A percentile compares a stretch with the other conserved stretches of the same genome.
phyloP scores from a whole-genome alignment of 2,329 filamentous ascomycete genomes.

The Xylariaceae sp. region DNA sequence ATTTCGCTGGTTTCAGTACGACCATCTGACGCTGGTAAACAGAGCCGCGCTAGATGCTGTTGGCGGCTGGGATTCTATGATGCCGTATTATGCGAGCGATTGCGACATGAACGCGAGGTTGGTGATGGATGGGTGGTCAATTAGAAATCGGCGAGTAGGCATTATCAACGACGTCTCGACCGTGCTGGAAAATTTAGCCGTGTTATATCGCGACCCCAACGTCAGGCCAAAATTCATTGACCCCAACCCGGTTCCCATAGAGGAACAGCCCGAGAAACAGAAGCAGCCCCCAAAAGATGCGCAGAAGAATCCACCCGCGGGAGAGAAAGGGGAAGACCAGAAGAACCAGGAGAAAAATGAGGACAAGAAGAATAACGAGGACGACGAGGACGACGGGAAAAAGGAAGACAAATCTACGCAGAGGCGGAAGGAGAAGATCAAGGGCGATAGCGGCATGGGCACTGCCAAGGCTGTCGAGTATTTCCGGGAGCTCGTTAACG shows the following conservation, averaged over 20 bases:
- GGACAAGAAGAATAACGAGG: background rate
- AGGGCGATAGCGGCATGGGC: constrained; percentile 11
- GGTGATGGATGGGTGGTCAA: constrained; percentile 42
- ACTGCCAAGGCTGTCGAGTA: constrained; percentile 32
- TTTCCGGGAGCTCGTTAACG: constrained; percentile 33
- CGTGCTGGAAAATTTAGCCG: constrained; percentile 42
- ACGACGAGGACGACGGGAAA: constrained; percentile 11
- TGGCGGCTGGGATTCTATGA: constrained; percentile 53
- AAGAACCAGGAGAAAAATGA: too few relatives aligned
- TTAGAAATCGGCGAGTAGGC: constrained; percentile 38
- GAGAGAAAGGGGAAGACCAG: constrained; percentile 15
- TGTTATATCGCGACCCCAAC: constrained; percentile 41
- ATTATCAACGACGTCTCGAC: constrained; percentile 45
- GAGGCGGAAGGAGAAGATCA: constrained; percentile 11
- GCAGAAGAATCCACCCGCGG: constrained; percentile 22
- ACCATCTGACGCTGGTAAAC: constrained; percentile 53
- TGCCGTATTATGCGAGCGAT: constrained; percentile 54
- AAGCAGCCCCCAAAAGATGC: constrained; percentile 27
- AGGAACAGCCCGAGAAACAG: constrained; percentile 22
- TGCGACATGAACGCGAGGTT: constrained; percentile 50
- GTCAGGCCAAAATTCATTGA: constrained; percentile 36
- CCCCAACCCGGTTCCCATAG: constrained; percentile 38
- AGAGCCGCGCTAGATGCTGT: constrained; percentile 47
- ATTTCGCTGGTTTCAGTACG: constrained; percentile 45
- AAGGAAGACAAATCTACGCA: constrained; percentile 14